phyloP scores from a whole-genome alignment of 768 basidiomycete species.

The Albatrellus ellisii region DNA sequence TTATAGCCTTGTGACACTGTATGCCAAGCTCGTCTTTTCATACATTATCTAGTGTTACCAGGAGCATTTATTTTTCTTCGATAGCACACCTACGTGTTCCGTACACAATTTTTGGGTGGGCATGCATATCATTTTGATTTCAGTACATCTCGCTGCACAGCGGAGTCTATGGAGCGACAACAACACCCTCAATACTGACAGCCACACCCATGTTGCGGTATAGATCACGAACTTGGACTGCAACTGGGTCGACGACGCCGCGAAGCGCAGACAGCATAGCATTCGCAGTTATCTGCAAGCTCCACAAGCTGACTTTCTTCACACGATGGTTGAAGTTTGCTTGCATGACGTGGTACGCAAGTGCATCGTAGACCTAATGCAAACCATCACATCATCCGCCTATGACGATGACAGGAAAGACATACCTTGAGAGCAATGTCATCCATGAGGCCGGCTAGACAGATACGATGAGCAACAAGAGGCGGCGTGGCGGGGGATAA shows the following conservation, averaged over 20 bases:
- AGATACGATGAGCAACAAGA: neutral
- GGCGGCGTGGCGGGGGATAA: neutral
- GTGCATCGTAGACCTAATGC: constrained; percentile 90
- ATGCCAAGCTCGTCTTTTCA: no score
- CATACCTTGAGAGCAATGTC: constrained; percentile 78
- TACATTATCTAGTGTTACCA: no score
- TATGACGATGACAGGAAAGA: no score
- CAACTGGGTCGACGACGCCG: constrained; percentile 58
- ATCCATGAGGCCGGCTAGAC: constrained; percentile 78
- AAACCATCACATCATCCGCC: no score
- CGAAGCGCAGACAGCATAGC: constrained; percentile 73
- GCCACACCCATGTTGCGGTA: constrained; percentile 12
- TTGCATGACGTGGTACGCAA: constrained; percentile 91
- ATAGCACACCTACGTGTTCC: no score
- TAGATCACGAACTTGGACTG: constrained; percentile 21
- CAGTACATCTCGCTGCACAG: no score
- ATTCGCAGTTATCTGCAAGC: constrained; percentile 83
- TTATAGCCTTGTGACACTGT: no score
- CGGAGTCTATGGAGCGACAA: neutral
- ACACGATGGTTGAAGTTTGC: constrained; percentile 82
- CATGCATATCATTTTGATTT: no score
- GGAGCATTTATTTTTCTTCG: no score
- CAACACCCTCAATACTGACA: neutral
- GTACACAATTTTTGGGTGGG: no score
- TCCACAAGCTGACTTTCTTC: constrained; percentile 88